Conservation (phyloP, 2,329 filamentous ascomycete genomes). For the Neopestalotiopsis clavispora region DNA sequence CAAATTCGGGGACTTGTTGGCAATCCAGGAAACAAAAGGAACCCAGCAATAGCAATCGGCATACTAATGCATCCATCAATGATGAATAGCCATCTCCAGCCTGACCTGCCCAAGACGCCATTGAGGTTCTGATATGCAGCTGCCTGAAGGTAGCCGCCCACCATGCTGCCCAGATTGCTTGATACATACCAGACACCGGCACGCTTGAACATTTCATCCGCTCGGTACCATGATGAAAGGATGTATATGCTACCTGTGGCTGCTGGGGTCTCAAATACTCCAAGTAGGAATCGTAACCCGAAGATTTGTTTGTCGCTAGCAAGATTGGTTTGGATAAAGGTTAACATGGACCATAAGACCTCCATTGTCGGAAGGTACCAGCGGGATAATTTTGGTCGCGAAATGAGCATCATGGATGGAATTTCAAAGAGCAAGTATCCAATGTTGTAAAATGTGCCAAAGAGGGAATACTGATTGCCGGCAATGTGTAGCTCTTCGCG, state of each 20-base stretch:
- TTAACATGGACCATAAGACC: constrained; percentile 22
- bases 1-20: constrained; percentile 40
- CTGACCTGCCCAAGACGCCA: constrained; percentile 44
- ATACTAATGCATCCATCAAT: constrained; percentile 58
- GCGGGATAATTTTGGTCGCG: constrained; percentile 20
- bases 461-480: constrained; percentile 21
- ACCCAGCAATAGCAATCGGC: constrained; percentile 53
- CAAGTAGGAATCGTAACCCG: constrained; percentile 33
- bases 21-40: constrained; percentile 44
- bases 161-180: constrained; percentile 52
- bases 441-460: constrained; percentile 23
- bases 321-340: constrained; percentile 24
- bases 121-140: constrained; percentile 54
- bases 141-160: constrained; percentile 54
- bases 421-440: constrained; percentile 25
- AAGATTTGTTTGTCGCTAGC: constrained; percentile 30
- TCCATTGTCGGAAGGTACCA: constrained; percentile 26
- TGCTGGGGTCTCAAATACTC: constrained; percentile 27
- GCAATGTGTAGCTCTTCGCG: constrained; percentile 16
- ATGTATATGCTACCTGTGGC: constrained; percentile 29
- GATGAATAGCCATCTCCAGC: constrained; percentile 33
- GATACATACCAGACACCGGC: constrained; percentile 52
- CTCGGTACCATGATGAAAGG: constrained; percentile 36
- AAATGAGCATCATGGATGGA: constrained; percentile 25
- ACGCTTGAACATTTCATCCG: constrained; percentile 46